Evolutionary conservation across 345 rosid species (phyloP).

Genomic region (Melastoma malabathricum): DNA sequence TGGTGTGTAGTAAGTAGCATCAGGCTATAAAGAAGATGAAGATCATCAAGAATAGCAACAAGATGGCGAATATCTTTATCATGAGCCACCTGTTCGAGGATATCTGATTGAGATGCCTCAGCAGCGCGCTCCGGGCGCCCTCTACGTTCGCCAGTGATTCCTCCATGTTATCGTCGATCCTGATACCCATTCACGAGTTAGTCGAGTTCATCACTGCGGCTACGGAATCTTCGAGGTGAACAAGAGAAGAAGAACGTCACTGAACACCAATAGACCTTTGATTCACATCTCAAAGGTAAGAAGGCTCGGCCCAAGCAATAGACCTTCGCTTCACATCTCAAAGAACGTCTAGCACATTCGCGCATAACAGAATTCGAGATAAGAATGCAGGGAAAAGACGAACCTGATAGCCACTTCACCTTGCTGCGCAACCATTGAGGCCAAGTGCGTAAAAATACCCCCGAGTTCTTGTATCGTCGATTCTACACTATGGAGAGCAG

Average conservation of each 20-base stretch:
- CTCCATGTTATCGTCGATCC: conserved; percentile 91
- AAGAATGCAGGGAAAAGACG: not conserved
- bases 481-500: conserved; percentile 76
- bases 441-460: conserved; percentile 78
- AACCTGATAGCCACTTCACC: conserved; percentile 89
- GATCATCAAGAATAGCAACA: conserved; percentile 52
- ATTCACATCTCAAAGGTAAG: too few relatives aligned
- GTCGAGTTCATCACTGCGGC: too few relatives aligned
- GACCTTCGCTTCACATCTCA: too few relatives aligned
- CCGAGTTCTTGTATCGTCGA: conserved; percentile 84
- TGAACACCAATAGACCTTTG: not conserved
- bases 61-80: conserved; percentile 70
- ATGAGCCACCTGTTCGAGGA: conserved; percentile 95
- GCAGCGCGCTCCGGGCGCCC: conserved; percentile 59
- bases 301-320: too few relatives aligned
- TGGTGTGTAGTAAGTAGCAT: conserved; percentile 3
- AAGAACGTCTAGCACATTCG: not conserved
- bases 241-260: conserved; percentile 1
- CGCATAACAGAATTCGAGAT: not conserved
- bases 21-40: conserved; percentile 65
- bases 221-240: conserved; percentile 7
- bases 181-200: conserved; percentile 12
- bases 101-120: conserved; percentile 61
- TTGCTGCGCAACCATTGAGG: conserved; percentile 84
- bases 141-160: conserved; percentile 79